Base-by-base conservation (phyloP, 306 rosid species). In the Prunus mume region DNA sequence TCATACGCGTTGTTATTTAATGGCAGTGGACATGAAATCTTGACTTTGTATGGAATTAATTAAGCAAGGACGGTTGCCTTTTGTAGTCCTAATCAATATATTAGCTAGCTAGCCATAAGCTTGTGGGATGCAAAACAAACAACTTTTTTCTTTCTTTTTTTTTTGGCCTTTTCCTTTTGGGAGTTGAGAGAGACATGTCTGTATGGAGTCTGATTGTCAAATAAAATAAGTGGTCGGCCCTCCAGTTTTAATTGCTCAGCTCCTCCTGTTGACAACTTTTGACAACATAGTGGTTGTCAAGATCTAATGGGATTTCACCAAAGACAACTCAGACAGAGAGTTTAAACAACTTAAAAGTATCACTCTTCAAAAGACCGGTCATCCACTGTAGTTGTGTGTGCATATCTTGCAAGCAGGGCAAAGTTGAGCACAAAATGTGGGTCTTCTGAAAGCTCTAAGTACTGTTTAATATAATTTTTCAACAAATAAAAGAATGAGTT, bases 121-220 rank as follows among this genome's bases (percentile, higher is more conserved):
- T 22, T 22, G 51, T 46, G 22, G 9, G 43, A 14, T 55, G 67
- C 76, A 38, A 24, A 57, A 41, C 19, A 56, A 72, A 13, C 43
- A 1, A 38, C 2, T 6, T 20, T 20, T 11, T 10, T 55, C 9
- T 9, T 58, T 17, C 20, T 6, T 20, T 9, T 8, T 2, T 13
- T 25, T 9, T n/a, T n/a, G 9, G 9, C 9, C 43, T 17, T 3
- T 24, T 22, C 24, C 12, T 20, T 30, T 32, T 38, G 12, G n/a
- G 10, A 45, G 24, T 74, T 43, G 6, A 61, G 30, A 70, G 19
- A 27, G 57, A 28, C 47, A 28, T 61, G 52, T 57, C 28, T 27
- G 67, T 32, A 20, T n/a, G 55, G 30, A 65, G 19, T 24, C 58
- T 18, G 20, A 32, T 32, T 62, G 80, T 75, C 84, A 69, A 50